A percentile compares a stretch with the other conserved stretches of the same genome.
These are phyloP conservation scores for Astrothelium macrocarpum DNA, from an alignment of 495 filamentous ascomycete genomes.

Conservation along the genomic window DNA sequence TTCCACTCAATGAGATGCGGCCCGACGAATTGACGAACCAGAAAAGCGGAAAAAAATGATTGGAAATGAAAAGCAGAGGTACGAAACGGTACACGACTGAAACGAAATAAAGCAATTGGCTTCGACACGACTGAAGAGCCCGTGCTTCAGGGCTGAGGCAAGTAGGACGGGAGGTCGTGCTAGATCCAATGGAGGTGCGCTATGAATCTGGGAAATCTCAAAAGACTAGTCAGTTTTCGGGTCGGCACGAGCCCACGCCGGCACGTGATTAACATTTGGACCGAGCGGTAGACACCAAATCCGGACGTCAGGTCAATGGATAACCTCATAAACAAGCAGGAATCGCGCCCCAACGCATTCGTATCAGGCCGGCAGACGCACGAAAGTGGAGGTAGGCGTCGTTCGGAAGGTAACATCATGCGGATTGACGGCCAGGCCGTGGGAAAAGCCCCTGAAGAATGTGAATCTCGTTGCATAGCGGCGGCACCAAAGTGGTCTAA, in stretches of 20 bases:
- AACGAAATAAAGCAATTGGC: background rate
- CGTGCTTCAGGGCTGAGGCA: background rate
- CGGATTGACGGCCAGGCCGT: constrained; percentile 1
- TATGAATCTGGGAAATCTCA: background rate
- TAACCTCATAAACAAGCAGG: constrained; percentile 4
- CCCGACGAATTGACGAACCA: background rate
- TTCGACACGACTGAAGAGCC: background rate
- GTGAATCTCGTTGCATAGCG: constrained; percentile 10
- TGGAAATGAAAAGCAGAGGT: background rate
- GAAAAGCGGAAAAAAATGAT: background rate
- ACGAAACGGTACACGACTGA: constrained; percentile 1
- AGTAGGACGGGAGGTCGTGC: background rate
- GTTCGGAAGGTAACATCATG: constrained; percentile 9
- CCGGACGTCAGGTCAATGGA: background rate
- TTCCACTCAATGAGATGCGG: background rate
- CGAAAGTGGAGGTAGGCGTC: background rate
- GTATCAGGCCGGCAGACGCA: background rate
- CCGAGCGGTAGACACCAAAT: background rate
- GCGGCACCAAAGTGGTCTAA: constrained; percentile 3
- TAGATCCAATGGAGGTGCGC: background rate
- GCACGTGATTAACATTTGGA: constrained; percentile 1
- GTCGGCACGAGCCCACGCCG: background rate
- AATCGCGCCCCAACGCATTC: background rate
- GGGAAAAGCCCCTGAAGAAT: background rate
- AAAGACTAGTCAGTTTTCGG: background rate